Conservation (phyloP, 345 rosid species). For the Raphanus sativus region DNA sequence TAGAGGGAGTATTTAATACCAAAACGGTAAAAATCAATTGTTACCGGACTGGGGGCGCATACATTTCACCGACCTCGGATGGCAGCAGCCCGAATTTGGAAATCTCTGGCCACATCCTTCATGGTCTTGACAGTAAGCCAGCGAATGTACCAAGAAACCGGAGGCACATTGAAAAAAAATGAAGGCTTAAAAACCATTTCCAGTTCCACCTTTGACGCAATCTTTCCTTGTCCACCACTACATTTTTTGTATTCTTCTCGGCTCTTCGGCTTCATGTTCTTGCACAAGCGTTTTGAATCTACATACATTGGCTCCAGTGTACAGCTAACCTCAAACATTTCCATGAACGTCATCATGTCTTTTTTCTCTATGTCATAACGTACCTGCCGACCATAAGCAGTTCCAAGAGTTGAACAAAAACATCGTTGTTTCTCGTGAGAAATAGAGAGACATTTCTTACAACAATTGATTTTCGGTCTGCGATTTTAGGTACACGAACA, state of each 20-base stretch:
- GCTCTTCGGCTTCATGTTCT: constrained; percentile 57
- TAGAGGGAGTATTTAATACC: no score
- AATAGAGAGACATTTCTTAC: constrained; percentile 40
- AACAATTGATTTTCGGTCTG: constrained; percentile 49
- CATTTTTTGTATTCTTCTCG: constrained; percentile 63
- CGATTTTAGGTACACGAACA: constrained; percentile 52
- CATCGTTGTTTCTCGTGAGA: not conserved
- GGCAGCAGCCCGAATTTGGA: not conserved
- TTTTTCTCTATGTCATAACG: constrained; percentile 59
- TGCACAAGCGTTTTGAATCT: constrained; percentile 55
- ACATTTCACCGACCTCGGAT: constrained; percentile 18
- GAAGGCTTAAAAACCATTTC: constrained; percentile 73
- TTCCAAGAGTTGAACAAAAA: not conserved
- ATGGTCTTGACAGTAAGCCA: constrained; percentile 62
- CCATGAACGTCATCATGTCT: constrained; percentile 58
- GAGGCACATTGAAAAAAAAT: constrained; percentile 62
- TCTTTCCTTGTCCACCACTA: constrained; percentile 65
- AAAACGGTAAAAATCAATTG: no score
- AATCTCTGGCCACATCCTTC: constrained; percentile 58
- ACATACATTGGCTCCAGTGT: constrained; percentile 66
- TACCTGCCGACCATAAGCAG: constrained; percentile 50
- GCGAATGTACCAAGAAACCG: constrained; percentile 78
- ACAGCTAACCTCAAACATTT: constrained; percentile 73
- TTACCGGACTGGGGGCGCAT: not conserved
- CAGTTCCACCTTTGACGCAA: constrained; percentile 64